Conservation (phyloP, 1,284 basidiomycete genomes). For the Tylopilus sp. region DNA sequence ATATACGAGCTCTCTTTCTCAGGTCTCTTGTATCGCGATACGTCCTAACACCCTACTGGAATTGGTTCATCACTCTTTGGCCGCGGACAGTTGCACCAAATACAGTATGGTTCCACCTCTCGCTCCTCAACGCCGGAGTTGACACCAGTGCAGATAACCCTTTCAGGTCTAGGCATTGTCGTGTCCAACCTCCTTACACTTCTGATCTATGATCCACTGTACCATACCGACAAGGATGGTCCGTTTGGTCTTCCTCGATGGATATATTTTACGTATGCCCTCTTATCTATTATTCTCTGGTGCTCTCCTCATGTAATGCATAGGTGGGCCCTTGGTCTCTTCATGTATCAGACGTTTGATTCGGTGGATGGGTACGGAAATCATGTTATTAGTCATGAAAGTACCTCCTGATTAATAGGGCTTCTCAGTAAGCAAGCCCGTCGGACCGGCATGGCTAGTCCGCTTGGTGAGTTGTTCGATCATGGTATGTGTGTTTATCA, state of each 20-base stretch:
- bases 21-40: conserved; percentile 85
- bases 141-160: conserved; percentile 71
- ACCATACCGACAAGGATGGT: conserved; percentile 74
- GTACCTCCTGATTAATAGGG: background rate
- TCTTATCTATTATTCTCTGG: background rate
- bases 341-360: conserved; percentile 93
- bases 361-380: conserved; percentile 83
- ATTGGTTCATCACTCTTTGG: conserved; percentile 93
- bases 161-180: conserved; percentile 87
- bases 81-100: conserved; percentile 93
- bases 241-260: conserved; percentile 77
- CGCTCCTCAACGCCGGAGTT: background rate
- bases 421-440: conserved; percentile 90
- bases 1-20: background rate
- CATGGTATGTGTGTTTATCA: conserved; percentile 70
- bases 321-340: conserved; percentile 92
- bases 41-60: conserved; percentile 94
- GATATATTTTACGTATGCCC: conserved; percentile 86
- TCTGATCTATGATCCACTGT: conserved; percentile 84
- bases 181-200: conserved; percentile 88
- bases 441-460: conserved; percentile 95
- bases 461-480: conserved; percentile 97
- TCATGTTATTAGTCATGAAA: background rate
- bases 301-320: conserved; percentile 11
- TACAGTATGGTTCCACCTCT: conserved; percentile 65